Percentiles rank a stretch among this genome's conserved stretches.
Conservation (phyloP, 2,329 filamentous ascomycete genomes). For the Macroventuria anomochaeta region DNA sequence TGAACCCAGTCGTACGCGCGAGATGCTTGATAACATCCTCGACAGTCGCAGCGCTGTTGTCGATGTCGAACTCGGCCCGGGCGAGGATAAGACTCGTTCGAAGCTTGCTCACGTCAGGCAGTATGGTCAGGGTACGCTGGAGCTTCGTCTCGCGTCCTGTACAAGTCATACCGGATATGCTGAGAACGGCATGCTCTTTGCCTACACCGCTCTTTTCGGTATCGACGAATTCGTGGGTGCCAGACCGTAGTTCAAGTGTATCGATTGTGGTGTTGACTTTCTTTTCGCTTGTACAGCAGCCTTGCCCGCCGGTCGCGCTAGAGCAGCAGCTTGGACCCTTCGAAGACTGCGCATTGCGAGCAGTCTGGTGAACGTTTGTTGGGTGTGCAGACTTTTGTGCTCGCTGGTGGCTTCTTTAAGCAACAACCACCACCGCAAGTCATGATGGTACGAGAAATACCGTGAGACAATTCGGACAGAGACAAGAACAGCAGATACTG, state of each 20-base stretch:
- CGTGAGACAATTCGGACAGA: neutral
- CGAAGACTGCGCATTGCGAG: neutral
- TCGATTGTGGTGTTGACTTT: neutral
- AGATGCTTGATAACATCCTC: conserved; percentile 59
- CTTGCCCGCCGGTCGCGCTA: neutral
- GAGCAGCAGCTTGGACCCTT: neutral
- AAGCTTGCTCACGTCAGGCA: conserved; percentile 60
- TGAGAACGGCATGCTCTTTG: conserved; percentile 65
- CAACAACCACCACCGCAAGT: neutral
- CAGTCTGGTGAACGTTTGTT: neutral
- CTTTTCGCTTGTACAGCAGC: neutral
- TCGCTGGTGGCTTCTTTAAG: neutral
- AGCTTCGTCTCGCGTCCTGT: conserved; percentile 75
- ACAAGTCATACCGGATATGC: conserved; percentile 74
- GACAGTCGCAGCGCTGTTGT: conserved; percentile 37
- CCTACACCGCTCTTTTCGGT: conserved; percentile 33
- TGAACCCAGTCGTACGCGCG: conserved; percentile 67
- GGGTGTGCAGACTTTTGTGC: neutral
- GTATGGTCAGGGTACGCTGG: conserved; percentile 55
- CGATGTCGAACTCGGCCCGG: conserved; percentile 69
- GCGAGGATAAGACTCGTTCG: conserved; percentile 71
- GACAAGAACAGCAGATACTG: no score
- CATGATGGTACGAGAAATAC: neutral
- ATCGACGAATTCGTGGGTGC: conserved; percentile 5
- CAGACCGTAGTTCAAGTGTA: neutral